phyloP scores from a whole-genome alignment of 2,329 filamentous ascomycete genomes.

The Leptographium lundbergii region DNA sequence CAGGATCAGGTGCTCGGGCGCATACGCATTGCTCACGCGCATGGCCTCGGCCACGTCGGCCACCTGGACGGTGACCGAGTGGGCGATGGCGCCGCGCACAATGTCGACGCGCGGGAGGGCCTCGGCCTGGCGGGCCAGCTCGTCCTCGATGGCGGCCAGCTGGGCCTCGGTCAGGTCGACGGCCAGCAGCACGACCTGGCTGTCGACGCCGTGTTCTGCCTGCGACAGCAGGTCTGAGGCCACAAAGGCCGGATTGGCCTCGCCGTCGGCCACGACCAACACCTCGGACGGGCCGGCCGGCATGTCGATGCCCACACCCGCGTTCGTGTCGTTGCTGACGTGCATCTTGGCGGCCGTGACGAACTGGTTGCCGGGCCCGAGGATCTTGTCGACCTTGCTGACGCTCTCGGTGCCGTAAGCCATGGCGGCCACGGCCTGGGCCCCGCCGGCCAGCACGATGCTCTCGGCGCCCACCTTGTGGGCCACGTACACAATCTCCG shows the following conservation, averaged over 20 bases:
- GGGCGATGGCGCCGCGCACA: slow-evolving; percentile 75
- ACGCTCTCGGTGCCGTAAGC: slow-evolving; percentile 94
- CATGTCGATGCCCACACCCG: slow-evolving; percentile 95
- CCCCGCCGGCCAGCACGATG: slow-evolving; percentile 90
- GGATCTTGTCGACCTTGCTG: slow-evolving; percentile 95
- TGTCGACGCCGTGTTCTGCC: slow-evolving; percentile 93
- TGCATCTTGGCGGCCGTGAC: slow-evolving; percentile 98
- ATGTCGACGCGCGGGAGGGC: slow-evolving; percentile 86
- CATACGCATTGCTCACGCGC: slow-evolving; percentile 81
- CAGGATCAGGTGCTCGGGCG: slow-evolving; percentile 90
- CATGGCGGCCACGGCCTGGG: slow-evolving; percentile 91
- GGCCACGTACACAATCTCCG: slow-evolving; percentile 93
- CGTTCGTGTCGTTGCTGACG: slow-evolving; percentile 93
- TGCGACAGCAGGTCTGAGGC: slow-evolving; percentile 87
- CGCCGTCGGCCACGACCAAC: slow-evolving; percentile 82
- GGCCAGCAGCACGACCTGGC: slow-evolving; percentile 84
- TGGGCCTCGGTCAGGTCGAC: slow-evolving; percentile 63
- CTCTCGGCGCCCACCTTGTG: slow-evolving; percentile 94
- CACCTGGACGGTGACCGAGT: slow-evolving; percentile 73
- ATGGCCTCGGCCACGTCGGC: slow-evolving; percentile 60
- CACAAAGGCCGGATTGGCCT: slow-evolving; percentile 85
- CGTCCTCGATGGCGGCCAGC: slow-evolving; percentile 75
- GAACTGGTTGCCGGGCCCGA: slow-evolving; percentile 95
- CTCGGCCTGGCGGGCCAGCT: slow-evolving; percentile 77
- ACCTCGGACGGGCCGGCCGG: slow-evolving; percentile 94